Conservation (phyloP, 305 asterid genomes). For the Fraxinus paxiana region DNA sequence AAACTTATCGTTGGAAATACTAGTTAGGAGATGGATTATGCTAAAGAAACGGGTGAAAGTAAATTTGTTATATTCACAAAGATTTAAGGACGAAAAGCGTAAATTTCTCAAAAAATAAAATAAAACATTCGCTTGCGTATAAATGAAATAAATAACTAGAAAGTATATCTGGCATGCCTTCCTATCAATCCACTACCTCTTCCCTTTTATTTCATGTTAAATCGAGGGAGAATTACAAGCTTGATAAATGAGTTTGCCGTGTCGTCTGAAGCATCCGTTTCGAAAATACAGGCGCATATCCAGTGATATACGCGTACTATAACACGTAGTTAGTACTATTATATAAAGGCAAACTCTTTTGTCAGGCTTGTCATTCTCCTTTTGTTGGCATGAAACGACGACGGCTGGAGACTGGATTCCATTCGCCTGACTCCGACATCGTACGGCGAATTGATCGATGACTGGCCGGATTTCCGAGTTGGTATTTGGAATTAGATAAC, state of each 20-base stretch:
- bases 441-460: constrained; percentile 18
- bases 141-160: neutral
- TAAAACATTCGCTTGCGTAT: neutral
- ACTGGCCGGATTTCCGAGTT: neutral
- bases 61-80: too few species aligned
- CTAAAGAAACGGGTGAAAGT: too few species aligned
- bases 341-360: constrained; percentile 19
- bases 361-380: constrained; percentile 47
- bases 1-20: neutral
- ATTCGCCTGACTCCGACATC: constrained; percentile 7
- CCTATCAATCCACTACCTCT: neutral
- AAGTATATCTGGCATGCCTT: neutral
- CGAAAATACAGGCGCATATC: neutral
- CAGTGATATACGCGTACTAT: neutral
- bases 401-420: constrained; percentile 19
- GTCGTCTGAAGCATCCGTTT: neutral
- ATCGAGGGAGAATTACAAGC: constrained; percentile 42
- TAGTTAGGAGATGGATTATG: neutral
- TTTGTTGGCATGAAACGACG: constrained; percentile 25
- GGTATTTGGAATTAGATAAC: neutral
- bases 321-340: neutral
- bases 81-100: neutral
- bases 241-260: constrained; percentile 25
- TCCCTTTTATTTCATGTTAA: neutral
- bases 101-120: neutral